phyloP scores from a whole-genome alignment of 495 filamentous ascomycete species.

The Lasiosphaeris hirsuta region DNA sequence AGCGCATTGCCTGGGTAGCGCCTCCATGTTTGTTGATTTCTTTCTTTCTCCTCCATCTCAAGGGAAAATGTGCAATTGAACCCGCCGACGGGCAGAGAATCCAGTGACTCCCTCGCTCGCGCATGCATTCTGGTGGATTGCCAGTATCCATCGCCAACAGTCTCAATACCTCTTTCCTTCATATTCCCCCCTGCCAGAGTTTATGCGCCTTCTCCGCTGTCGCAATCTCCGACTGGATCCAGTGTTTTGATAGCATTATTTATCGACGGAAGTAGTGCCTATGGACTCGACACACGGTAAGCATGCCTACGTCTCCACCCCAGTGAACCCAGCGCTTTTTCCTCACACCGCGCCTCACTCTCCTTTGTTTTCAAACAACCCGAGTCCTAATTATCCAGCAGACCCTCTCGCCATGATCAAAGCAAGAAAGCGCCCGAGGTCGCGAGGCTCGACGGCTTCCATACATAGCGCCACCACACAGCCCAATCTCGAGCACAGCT shows the following conservation, averaged over 20 bases:
- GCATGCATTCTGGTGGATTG: slow-evolving; percentile 10
- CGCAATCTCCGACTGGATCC: slow-evolving; percentile 17
- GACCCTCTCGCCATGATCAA: slow-evolving; percentile 33
- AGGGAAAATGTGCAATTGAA: slow-evolving; percentile 25
- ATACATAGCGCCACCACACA: slow-evolving; percentile 68
- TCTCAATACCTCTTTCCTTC: neutral
- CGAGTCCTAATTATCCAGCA: slow-evolving; percentile 20
- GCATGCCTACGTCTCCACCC: slow-evolving; percentile 15
- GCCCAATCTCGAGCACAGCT: slow-evolving; percentile 58
- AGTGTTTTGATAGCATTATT: slow-evolving; percentile 25
- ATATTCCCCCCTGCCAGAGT: neutral
- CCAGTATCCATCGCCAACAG: neutral
- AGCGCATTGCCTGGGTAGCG: slow-evolving; percentile 33
- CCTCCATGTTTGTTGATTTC: slow-evolving; percentile 34
- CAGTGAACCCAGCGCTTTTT: neutral
- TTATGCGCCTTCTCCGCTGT: slow-evolving; percentile 8
- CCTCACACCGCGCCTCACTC: neutral
- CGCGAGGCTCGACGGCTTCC: slow-evolving; percentile 82
- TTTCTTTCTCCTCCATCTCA: slow-evolving; percentile 24
- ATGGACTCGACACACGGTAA: slow-evolving; percentile 37
- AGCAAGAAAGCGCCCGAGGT: slow-evolving; percentile 63
- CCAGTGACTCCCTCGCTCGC: slow-evolving; percentile 12
- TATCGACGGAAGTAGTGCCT: slow-evolving; percentile 18
- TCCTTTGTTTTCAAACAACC: neutral
- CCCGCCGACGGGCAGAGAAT: slow-evolving; percentile 16